A percentile compares a stretch with the other conserved stretches of the same genome.
phyloP scores from a whole-genome alignment of 1,284 basidiomycete genomes.

The Trichosporon sp. region DNA sequence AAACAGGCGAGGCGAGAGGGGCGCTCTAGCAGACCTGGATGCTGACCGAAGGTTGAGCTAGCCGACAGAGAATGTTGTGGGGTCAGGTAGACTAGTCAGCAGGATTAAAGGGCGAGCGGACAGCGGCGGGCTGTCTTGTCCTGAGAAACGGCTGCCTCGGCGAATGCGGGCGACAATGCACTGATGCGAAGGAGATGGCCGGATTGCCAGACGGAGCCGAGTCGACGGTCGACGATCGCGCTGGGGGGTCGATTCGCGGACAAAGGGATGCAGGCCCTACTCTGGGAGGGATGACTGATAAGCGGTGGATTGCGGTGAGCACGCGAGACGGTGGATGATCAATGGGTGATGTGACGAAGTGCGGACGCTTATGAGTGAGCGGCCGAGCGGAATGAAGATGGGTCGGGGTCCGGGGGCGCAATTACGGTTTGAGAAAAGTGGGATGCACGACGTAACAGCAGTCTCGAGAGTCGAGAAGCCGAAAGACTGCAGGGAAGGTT shows the following conservation, averaged over 20 bases:
- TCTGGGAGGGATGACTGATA: background rate
- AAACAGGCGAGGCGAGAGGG: background rate
- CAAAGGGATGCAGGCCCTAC: background rate
- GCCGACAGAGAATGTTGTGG: background rate
- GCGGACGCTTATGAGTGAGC: background rate
- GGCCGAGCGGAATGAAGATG: background rate
- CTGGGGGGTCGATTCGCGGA: background rate
- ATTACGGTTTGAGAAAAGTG: background rate
- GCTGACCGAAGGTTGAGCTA: background rate
- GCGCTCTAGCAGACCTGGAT: background rate
- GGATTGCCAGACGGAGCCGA: background rate
- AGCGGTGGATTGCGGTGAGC: background rate
- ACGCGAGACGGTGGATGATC: background rate
- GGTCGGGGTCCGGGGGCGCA: background rate
- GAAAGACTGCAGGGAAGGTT: background rate
- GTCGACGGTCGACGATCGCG: background rate
- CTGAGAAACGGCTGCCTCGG: background rate
- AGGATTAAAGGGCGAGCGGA: background rate
- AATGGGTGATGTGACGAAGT: background rate
- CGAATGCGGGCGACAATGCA: background rate
- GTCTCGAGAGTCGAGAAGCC: background rate
- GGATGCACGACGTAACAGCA: slow-evolving; percentile 1
- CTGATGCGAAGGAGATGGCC: background rate
- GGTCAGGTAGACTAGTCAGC: background rate
- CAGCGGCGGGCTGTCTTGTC: background rate